Conservation (phyloP, 352 stramenopile genomes). For the Blastocystis sp. region DNA sequence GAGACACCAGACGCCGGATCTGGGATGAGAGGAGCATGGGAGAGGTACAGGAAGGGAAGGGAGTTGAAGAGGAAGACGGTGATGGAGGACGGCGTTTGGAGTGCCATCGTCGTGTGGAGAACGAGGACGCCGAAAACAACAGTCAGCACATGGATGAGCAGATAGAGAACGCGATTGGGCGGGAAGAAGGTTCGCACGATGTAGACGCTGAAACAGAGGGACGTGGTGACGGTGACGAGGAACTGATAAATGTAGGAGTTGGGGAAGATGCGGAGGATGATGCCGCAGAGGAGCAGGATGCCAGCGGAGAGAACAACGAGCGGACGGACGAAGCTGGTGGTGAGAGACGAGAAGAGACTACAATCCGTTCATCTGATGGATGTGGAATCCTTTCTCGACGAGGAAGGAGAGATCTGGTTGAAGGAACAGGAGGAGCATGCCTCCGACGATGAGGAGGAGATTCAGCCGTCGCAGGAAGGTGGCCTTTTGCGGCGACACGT, state of each 20-base stretch:
- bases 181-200: neutral
- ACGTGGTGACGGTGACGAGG: neutral
- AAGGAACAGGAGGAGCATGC: neutral
- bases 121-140: neutral
- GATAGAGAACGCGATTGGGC: neutral
- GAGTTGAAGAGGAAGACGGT: neutral
- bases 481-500: neutral
- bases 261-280: neutral
- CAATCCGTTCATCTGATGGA: neutral
- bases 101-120: neutral
- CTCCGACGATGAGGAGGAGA: neutral
- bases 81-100: neutral
- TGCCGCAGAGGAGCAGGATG: neutral
- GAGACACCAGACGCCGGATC: neutral
- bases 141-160: neutral
- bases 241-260: neutral
- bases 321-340: neutral
- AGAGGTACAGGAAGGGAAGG: slow-evolving; percentile 9
- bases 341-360: neutral
- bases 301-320: neutral
- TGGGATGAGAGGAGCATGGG: neutral
- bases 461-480: slow-evolving; percentile 4
- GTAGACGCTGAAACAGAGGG: neutral
- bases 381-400: neutral
- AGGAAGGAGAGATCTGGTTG: neutral